phyloP scores from a whole-genome alignment of 2,329 filamentous ascomycete species.

The Clonostachys byssicola region DNA sequence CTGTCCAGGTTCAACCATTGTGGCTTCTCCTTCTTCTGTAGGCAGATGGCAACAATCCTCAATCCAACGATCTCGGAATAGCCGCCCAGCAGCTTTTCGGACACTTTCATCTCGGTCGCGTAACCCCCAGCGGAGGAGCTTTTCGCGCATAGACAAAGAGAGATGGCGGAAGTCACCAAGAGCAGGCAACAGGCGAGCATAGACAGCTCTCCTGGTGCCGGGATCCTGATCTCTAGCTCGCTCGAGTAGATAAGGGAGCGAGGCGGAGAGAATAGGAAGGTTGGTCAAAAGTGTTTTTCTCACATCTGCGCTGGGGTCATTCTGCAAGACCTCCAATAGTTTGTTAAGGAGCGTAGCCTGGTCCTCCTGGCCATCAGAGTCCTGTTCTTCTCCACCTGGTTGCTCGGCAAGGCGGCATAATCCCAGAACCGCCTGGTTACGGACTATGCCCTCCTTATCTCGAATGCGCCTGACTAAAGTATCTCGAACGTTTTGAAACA shows the following conservation, averaged over 20 bases:
- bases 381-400: constrained; percentile 64
- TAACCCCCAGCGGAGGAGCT: constrained; percentile 89
- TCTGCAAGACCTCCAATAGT: constrained; percentile 82
- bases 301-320: constrained; percentile 92
- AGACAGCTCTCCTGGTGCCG: constrained; percentile 78
- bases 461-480: constrained; percentile 80
- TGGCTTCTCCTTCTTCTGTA: constrained; percentile 53
- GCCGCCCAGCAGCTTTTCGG: constrained; percentile 80
- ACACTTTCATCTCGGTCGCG: constrained; percentile 93
- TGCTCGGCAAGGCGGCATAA: constrained; percentile 81
- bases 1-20: constrained; percentile 49
- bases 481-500: constrained; percentile 78
- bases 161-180: constrained; percentile 93
- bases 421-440: constrained; percentile 87
- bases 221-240: constrained; percentile 86
- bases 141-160: constrained; percentile 90
- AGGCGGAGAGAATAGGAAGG: constrained; percentile 78
- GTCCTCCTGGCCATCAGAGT: constrained; percentile 66
- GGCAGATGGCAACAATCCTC: constrained; percentile 79
- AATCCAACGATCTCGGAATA: constrained; percentile 97
- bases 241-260: constrained; percentile 84
- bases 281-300: constrained; percentile 84
- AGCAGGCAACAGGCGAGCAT: constrained; percentile 79
- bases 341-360: constrained; percentile 73
- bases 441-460: constrained; percentile 90